Conservation (phyloP, 805 yeast species). For the Barnettozyma vustinii region DNA sequence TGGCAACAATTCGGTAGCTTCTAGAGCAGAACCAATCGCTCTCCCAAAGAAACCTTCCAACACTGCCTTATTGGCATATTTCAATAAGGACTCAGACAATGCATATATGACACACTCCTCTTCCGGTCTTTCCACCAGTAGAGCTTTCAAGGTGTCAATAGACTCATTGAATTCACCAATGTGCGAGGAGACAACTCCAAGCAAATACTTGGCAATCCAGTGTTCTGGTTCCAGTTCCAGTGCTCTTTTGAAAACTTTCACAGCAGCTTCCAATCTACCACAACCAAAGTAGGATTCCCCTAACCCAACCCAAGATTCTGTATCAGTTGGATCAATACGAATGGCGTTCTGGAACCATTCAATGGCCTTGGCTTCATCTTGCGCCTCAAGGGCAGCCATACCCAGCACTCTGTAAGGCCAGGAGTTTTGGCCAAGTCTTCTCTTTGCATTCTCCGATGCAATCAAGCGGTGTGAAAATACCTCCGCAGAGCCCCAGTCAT, state of each 20-base stretch:
- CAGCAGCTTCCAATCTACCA: slow-evolving; percentile 84
- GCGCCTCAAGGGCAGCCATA: slow-evolving; percentile 62
- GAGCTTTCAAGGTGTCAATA: slow-evolving; percentile 36
- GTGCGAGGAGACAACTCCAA: slow-evolving; percentile 59
- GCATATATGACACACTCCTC: slow-evolving; percentile 49
- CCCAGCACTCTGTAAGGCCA: slow-evolving; percentile 95
- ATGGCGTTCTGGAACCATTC: slow-evolving; percentile 86
- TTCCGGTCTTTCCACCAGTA: slow-evolving; percentile 39
- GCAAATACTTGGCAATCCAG: slow-evolving; percentile 60
- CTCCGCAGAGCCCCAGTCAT: slow-evolving; percentile 85
- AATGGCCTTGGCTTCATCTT: slow-evolving; percentile 72
- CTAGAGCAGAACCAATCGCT: slow-evolving; percentile 44
- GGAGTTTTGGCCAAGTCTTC: slow-evolving; percentile 40
- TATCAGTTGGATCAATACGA: slow-evolving; percentile 59
- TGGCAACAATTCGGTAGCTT: slow-evolving; percentile 40
- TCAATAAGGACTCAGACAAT: slow-evolving; percentile 51
- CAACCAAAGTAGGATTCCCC: slow-evolving; percentile 90
- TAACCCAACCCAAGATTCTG: slow-evolving; percentile 87
- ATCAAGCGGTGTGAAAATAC: slow-evolving; percentile 63
- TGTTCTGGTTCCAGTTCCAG: slow-evolving; percentile 45
- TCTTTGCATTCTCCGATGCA: slow-evolving; percentile 53
- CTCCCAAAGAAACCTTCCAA: slow-evolving; percentile 62
- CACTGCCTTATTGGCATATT: slow-evolving; percentile 47
- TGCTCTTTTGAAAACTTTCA: slow-evolving; percentile 72
- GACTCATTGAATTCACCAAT: slow-evolving; percentile 66